Percentiles rank a stretch among this genome's conserved stretches.
Evolutionary conservation across 768 basidiomycete genomes (phyloP).

Genomic region (Pulveroboletus sp.): DNA sequence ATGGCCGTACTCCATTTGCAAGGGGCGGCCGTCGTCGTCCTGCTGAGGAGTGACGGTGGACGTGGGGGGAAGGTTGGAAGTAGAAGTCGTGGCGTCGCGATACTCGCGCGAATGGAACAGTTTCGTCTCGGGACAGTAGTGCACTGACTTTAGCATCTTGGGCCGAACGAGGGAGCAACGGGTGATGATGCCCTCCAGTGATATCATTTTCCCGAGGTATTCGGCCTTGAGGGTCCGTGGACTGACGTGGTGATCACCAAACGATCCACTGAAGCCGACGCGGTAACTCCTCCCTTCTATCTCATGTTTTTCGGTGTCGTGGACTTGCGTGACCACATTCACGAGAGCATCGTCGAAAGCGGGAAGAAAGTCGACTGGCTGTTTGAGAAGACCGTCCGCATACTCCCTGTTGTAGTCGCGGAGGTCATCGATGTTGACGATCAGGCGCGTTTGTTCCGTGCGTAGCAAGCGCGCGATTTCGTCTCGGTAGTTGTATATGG

Average conservation of each 20-base stretch:
- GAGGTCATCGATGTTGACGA: constrained; percentile 94
- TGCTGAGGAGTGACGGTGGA: constrained; percentile 84
- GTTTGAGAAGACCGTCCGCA: constrained; percentile 83
- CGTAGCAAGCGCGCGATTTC: constrained; percentile 81
- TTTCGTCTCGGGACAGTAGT: constrained; percentile 87
- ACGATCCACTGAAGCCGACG: constrained; percentile 91
- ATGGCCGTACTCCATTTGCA: constrained; percentile 90
- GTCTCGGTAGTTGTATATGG: constrained; percentile 78
- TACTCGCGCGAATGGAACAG: constrained; percentile 86
- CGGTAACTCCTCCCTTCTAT: constrained; percentile 77
- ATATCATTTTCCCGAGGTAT: constrained; percentile 95
- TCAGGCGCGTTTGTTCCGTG: constrained; percentile 78
- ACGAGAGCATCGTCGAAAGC: constrained; percentile 85
- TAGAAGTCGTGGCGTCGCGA: constrained; percentile 86
- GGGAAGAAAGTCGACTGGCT: constrained; percentile 81
- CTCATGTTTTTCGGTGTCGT: constrained; percentile 78
- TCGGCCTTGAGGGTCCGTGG: constrained; percentile 85
- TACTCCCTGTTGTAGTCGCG: constrained; percentile 88
- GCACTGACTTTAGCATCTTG: constrained; percentile 96
- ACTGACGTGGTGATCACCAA: constrained; percentile 97
- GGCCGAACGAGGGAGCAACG: constrained; percentile 97
- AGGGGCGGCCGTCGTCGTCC: constrained; percentile 81
- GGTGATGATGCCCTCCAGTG: constrained; percentile 96
- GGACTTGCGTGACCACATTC: constrained; percentile 67
- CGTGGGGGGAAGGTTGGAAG: constrained; percentile 81